Evolutionary conservation across 331 rosid genomes (phyloP).

Genomic region (Malus hybrid): DNA sequence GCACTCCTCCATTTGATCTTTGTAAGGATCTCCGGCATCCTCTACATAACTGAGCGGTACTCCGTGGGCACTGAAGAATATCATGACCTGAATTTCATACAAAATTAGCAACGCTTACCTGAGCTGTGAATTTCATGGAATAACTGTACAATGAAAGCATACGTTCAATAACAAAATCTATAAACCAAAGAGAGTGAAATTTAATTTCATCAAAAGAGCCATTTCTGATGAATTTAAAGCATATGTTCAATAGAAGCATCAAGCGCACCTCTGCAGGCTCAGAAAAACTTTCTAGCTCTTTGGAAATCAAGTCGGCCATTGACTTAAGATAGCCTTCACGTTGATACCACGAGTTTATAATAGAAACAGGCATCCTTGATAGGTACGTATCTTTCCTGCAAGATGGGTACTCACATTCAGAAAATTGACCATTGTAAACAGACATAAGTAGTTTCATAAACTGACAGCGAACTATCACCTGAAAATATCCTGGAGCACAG

Average conservation of each 20-base stretch:
- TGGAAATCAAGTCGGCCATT: constrained; percentile 86
- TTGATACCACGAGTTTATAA: constrained; percentile 90
- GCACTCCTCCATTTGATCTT: constrained; percentile 96
- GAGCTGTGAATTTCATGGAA: neutral
- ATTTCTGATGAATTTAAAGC: neutral
- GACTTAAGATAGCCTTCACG: constrained; percentile 84
- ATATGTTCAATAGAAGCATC: neutral
- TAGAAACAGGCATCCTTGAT: constrained; percentile 77
- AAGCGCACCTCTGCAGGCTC: constrained; percentile 64
- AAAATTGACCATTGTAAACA: constrained; percentile 9
- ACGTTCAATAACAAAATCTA: neutral
- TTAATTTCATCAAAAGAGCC: constrained; percentile 9
- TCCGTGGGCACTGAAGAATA: constrained; percentile 98
- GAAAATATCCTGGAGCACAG: constrained; percentile 67
- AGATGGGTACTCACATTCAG: constrained; percentile 22
- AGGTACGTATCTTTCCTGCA: constrained; percentile 76
- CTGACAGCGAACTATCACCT: constrained; percentile 33
- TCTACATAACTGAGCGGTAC: constrained; percentile 93
- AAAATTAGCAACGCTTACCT: neutral
- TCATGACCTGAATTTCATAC: constrained; percentile 47
- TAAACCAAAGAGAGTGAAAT: neutral
- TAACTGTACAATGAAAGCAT: neutral
- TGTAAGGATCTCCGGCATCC: constrained; percentile 96
- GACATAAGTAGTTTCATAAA: neutral
- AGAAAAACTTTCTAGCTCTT: constrained; percentile 58